These are phyloP conservation scores for Neurospora sp. DNA, from an alignment of 2,329 filamentous ascomycete genomes.

Conservation along the genomic window DNA sequence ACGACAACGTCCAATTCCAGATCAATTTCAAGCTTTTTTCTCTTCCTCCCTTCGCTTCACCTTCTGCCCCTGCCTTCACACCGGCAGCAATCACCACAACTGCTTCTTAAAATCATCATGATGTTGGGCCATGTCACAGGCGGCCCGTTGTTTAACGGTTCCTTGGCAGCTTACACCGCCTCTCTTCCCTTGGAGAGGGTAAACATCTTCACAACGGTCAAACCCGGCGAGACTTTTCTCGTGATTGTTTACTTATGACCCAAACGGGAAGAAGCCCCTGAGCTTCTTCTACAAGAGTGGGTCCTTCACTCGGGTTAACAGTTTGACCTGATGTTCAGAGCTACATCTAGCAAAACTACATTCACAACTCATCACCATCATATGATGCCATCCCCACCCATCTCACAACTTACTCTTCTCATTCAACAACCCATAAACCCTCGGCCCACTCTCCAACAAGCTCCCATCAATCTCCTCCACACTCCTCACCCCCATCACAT, in stretches of 20 bases:
- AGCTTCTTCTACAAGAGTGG: background rate
- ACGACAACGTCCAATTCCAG: background rate
- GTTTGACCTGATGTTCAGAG: too few species aligned
- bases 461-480: slow-evolving; percentile 27
- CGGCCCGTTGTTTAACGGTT: background rate
- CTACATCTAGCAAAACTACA: background rate
- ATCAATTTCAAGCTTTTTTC: background rate
- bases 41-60: background rate
- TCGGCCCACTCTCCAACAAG: slow-evolving; percentile 26
- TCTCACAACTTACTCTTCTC: background rate
- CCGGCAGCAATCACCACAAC: background rate
- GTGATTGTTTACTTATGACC: background rate
- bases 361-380: background rate
- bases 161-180: background rate
- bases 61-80: background rate
- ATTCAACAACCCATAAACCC: slow-evolving; percentile 16
- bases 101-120: background rate
- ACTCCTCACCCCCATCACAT: slow-evolving; percentile 39
- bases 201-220: background rate
- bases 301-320: background rate
- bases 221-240: background rate
- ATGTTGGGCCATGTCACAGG: background rate
- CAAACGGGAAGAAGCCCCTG: background rate
- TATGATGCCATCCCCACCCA: background rate
- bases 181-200: background rate